Evolutionary conservation across 805 yeast species (phyloP).

Genomic region (Hanseniaspora taiwanica): DNA sequence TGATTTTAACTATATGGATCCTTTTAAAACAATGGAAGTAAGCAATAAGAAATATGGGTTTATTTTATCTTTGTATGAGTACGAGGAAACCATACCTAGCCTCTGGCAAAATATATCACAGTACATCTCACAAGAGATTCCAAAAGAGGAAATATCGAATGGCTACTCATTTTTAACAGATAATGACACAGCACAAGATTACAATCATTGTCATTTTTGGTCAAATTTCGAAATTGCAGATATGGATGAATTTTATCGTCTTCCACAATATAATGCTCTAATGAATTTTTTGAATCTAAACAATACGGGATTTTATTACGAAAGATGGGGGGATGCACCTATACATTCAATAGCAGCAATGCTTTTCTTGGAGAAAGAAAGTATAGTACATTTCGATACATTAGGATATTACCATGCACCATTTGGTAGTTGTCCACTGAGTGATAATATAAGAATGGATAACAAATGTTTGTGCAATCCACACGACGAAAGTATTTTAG

Average conservation of each 20-base stretch:
- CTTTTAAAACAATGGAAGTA: constrained; percentile 68
- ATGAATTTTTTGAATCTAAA: constrained; percentile 46
- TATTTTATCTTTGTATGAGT: constrained; percentile 73
- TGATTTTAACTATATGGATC: constrained; percentile 71
- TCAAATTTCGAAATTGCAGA: constrained; percentile 72
- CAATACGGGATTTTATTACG: constrained; percentile 70
- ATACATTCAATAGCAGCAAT: constrained; percentile 65
- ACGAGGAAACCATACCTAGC: constrained; percentile 73
- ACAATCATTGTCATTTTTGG: constrained; percentile 81
- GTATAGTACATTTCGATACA: constrained; percentile 69
- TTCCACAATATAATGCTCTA: constrained; percentile 45
- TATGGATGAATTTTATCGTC: constrained; percentile 49
- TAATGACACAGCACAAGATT: constrained; percentile 39
- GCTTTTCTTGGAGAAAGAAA: constrained; percentile 40
- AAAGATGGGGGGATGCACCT: constrained; percentile 95
- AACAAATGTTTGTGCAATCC: constrained; percentile 55
- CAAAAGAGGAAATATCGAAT: constrained; percentile 25
- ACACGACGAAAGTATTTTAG: constrained; percentile 28
- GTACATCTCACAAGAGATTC: constrained; percentile 38
- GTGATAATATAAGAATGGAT: constrained; percentile 32
- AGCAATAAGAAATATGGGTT: constrained; percentile 76
- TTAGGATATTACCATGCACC: constrained; percentile 72
- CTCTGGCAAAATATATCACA: constrained; percentile 65
- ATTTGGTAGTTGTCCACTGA: constrained; percentile 47
- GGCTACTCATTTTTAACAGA: constrained; percentile 35